Conservation (phyloP, 148 eudicot genomes). For the Diospyros kaki region DNA sequence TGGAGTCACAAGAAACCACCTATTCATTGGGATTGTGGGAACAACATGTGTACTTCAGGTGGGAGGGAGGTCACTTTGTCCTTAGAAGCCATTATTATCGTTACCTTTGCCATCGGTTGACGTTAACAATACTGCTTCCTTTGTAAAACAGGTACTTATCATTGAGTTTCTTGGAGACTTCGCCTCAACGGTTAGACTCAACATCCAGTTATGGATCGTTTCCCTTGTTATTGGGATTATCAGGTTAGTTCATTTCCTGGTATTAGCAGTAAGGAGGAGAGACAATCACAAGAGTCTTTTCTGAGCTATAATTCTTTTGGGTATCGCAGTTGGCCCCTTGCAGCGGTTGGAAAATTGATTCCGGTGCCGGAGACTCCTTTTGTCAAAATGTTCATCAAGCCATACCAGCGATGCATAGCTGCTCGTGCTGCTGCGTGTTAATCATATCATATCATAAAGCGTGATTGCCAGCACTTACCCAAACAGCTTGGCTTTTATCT, state of each 20-base stretch:
- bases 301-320: neutral
- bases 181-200: slow-evolving; percentile 52
- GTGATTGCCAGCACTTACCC: too few species aligned
- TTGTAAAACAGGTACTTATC: slow-evolving; percentile 49
- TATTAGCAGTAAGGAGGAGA: too few species aligned
- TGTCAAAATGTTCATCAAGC: slow-evolving; percentile 50
- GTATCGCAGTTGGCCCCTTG: slow-evolving; percentile 82
- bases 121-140: slow-evolving; percentile 11
- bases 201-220: slow-evolving; percentile 59
- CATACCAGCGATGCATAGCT: slow-evolving; percentile 47
- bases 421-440: slow-evolving; percentile 28
- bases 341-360: slow-evolving; percentile 61
- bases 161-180: slow-evolving; percentile 73
- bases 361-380: slow-evolving; percentile 87
- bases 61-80: slow-evolving; percentile 11
- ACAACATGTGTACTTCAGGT: slow-evolving; percentile 77
- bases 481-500: too few species aligned
- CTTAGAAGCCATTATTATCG: neutral
- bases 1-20: slow-evolving; percentile 57
- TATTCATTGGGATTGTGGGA: slow-evolving; percentile 72
- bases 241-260: slow-evolving; percentile 43
- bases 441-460: too few species aligned
- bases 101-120: slow-evolving; percentile 3
- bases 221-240: slow-evolving; percentile 55
- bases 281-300: neutral